Evolutionary conservation across 1,284 basidiomycete genomes (phyloP).

Genomic region (Fomitopsis palustris): DNA sequence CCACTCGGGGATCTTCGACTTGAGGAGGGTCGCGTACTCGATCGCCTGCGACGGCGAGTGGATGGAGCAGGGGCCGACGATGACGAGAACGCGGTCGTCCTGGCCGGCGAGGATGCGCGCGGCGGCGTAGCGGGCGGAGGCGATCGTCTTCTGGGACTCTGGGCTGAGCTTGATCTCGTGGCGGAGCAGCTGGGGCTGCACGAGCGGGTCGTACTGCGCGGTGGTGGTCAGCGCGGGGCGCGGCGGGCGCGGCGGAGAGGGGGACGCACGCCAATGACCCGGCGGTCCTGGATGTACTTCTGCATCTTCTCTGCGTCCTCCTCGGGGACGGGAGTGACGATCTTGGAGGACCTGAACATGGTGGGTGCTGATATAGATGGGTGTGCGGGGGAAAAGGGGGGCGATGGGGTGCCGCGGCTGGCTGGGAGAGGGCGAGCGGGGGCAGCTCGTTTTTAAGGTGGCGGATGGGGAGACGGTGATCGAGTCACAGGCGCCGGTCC

Average conservation of each 20-base stretch:
- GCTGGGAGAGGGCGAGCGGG: conserved; percentile 10
- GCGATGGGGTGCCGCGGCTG: conserved; percentile 7
- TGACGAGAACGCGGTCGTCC: conserved; percentile 83
- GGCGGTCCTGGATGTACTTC: conserved; percentile 71
- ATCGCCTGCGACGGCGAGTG: conserved; percentile 88
- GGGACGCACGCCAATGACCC: conserved; percentile 68
- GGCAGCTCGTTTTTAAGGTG: conserved; percentile 10
- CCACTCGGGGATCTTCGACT: conserved; percentile 65
- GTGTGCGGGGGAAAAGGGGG: neutral
- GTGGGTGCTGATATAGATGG: conserved; percentile 1
- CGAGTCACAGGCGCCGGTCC: neutral
- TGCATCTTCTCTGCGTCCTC: conserved; percentile 59
- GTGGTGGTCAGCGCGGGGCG: conserved; percentile 4
- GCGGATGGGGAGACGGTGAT: conserved; percentile 18
- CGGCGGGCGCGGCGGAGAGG: conserved; percentile 5
- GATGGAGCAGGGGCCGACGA: conserved; percentile 96
- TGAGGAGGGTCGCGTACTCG: conserved; percentile 83
- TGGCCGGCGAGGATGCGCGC: conserved; percentile 79
- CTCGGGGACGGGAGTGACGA: conserved; percentile 58
- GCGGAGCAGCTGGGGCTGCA: conserved; percentile 85
- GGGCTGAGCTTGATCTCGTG: conserved; percentile 73
- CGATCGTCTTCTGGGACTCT: conserved; percentile 67
- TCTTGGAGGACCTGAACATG: conserved; percentile 17
- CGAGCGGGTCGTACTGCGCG: conserved; percentile 86
- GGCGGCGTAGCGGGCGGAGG: conserved; percentile 72